These are phyloP conservation scores for Magnaporthiopsis incrustans DNA, from an alignment of 2,329 filamentous ascomycete genomes.

Conservation along the genomic window DNA sequence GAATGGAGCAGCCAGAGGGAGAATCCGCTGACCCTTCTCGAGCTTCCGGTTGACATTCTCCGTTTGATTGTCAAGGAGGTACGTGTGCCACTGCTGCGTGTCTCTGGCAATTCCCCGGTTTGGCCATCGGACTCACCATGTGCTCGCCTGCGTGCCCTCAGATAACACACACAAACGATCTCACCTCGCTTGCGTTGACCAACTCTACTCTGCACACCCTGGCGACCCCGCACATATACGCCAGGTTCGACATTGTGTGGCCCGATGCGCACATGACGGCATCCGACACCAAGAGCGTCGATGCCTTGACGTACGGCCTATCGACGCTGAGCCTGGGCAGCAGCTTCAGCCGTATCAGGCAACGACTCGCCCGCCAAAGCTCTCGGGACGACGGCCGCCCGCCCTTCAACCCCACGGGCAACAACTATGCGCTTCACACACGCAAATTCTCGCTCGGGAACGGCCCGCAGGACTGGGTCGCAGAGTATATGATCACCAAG, in stretches of 20 bases:
- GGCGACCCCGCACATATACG: slow-evolving; percentile 72
- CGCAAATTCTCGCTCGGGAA: slow-evolving; percentile 82
- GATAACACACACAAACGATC: slow-evolving; percentile 75
- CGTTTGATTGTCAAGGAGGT: slow-evolving; percentile 75
- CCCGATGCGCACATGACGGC: slow-evolving; percentile 59
- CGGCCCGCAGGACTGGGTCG: slow-evolving; percentile 68
- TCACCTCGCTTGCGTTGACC: slow-evolving; percentile 68
- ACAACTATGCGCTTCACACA: slow-evolving; percentile 67
- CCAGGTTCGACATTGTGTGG: slow-evolving; percentile 83
- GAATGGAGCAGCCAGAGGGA: slow-evolving; percentile 57
- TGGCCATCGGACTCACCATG: slow-evolving; percentile 5
- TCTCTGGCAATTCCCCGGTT: too few species aligned
- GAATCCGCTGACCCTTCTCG: slow-evolving; percentile 57
- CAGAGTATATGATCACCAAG: slow-evolving; percentile 74
- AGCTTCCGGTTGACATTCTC: slow-evolving; percentile 70
- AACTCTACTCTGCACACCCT: slow-evolving; percentile 71
- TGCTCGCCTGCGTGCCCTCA: slow-evolving; percentile 25
- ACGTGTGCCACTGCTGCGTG: slow-evolving; percentile 16
- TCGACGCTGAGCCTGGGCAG: slow-evolving; percentile 69
- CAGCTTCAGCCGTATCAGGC: slow-evolving; percentile 31
- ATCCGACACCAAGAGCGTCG: slow-evolving; percentile 64
- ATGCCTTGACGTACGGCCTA: slow-evolving; percentile 75
- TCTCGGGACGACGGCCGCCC: neutral
- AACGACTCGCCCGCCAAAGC: slow-evolving; percentile 21
- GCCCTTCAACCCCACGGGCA: neutral